These are phyloP conservation scores for Puccinia coronata DNA, from an alignment of 1,284 basidiomycete species.

Conservation along the genomic window DNA sequence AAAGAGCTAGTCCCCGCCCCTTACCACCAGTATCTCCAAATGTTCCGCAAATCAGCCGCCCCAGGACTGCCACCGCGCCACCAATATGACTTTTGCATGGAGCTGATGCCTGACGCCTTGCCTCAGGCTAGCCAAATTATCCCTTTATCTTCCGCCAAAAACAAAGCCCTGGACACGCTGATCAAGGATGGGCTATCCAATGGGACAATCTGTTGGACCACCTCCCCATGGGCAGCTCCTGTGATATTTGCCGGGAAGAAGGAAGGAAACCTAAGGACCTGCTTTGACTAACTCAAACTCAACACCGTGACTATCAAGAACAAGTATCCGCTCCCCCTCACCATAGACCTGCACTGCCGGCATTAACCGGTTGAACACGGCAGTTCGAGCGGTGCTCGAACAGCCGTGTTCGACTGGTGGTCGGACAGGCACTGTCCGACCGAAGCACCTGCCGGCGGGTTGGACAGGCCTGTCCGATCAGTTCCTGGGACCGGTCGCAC, in stretches of 20 bases:
- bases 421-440: no score
- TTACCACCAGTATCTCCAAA: background rate
- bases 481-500: no score
- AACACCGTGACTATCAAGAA: constrained; percentile 1
- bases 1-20: no score
- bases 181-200: background rate
- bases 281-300: background rate
- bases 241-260: constrained; percentile 64
- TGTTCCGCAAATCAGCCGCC: background rate
- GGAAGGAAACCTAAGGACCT: constrained; percentile 52
- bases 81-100: no score
- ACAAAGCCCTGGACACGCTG: background rate
- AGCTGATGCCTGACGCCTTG: background rate
- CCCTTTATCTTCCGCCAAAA: background rate
- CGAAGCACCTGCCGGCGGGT: no score
- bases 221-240: constrained; percentile 18
- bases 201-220: background rate
- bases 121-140: constrained; percentile 4
- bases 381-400: no score
- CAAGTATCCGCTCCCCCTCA: no score
- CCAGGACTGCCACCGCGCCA: no score
- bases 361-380: no score
- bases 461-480: no score
- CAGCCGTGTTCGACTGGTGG: no score
- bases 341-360: no score